Conservation (phyloP, 2,329 filamentous ascomycete species). For the Lecanicillium sp. region DNA sequence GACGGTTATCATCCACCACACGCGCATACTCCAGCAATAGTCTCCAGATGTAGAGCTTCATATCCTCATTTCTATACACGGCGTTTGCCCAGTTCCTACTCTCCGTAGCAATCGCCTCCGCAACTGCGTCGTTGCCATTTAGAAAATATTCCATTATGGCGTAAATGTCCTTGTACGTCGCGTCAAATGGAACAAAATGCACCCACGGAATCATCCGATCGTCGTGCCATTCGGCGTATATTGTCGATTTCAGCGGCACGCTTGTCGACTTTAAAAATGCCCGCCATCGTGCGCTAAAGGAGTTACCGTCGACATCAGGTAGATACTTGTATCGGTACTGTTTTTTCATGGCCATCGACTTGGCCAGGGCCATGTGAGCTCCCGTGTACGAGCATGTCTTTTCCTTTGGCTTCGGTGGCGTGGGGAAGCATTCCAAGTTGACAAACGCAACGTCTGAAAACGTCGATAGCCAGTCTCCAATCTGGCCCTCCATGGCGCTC, state of each 20-base stretch:
- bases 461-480: conserved; percentile 18
- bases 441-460: conserved; percentile 20
- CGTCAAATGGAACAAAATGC: conserved; percentile 56
- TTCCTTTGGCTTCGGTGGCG: not conserved
- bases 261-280: conserved; percentile 47
- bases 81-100: conserved; percentile 44
- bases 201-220: conserved; percentile 50
- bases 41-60: conserved; percentile 46
- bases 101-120: conserved; percentile 39
- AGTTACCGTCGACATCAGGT: conserved; percentile 52
- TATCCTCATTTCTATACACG: conserved; percentile 45
- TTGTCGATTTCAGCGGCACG: conserved; percentile 51
- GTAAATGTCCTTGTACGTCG: conserved; percentile 49
- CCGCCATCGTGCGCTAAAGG: conserved; percentile 40
- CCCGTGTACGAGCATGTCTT: not conserved
- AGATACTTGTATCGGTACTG: conserved; percentile 43
- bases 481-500: not conserved
- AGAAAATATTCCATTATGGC: conserved; percentile 37
- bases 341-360: conserved; percentile 21
- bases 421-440: conserved; percentile 14
- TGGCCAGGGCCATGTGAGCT: conserved; percentile 6
- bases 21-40: conserved; percentile 38
- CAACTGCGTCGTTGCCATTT: conserved; percentile 18
- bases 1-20: conserved; percentile 22
- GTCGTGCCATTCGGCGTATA: conserved; percentile 59